A percentile compares a stretch with the other conserved stretches of the same genome.
Evolutionary conservation across 2,329 filamentous ascomycete species (phyloP).

Genomic region (Apiospora koreana): DNA sequence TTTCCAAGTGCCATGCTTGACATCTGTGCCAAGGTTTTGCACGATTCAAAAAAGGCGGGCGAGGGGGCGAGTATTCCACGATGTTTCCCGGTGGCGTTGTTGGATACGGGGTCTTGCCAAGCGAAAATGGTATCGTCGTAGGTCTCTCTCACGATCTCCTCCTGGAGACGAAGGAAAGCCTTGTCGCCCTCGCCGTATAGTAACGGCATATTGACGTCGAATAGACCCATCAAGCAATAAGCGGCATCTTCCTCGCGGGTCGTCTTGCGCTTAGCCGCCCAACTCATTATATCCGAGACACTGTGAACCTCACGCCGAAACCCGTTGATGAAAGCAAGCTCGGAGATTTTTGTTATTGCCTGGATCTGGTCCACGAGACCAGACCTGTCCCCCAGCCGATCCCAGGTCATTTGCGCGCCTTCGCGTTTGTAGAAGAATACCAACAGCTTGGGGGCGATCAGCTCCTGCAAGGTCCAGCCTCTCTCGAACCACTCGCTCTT

Average conservation of each 20-base stretch:
- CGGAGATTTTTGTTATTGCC: not conserved
- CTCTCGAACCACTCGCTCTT: not conserved
- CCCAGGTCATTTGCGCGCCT: not conserved
- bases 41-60: not conserved
- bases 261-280: constrained; percentile 16
- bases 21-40: not conserved
- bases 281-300: constrained; percentile 13
- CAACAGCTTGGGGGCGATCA: not conserved
- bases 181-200: constrained; percentile 19
- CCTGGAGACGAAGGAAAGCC: constrained; percentile 18
- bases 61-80: not conserved
- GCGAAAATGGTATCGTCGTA: constrained; percentile 9
- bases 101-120: not conserved
- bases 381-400: not conserved
- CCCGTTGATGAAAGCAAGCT: not conserved
- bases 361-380: not conserved
- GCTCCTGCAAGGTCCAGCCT: constrained; percentile 8
- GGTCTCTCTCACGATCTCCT: constrained; percentile 17
- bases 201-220: constrained; percentile 18
- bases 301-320: not conserved
- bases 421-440: not conserved
- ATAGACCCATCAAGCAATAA: constrained; percentile 20
- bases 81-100: not conserved
- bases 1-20: not conserved
- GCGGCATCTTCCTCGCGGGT: constrained; percentile 17